Percentiles rank a stretch among this genome's conserved stretches.
These are phyloP conservation scores for Talinum fruticosum DNA, from an alignment of 148 eudicot genomes.

Conservation along the genomic window DNA sequence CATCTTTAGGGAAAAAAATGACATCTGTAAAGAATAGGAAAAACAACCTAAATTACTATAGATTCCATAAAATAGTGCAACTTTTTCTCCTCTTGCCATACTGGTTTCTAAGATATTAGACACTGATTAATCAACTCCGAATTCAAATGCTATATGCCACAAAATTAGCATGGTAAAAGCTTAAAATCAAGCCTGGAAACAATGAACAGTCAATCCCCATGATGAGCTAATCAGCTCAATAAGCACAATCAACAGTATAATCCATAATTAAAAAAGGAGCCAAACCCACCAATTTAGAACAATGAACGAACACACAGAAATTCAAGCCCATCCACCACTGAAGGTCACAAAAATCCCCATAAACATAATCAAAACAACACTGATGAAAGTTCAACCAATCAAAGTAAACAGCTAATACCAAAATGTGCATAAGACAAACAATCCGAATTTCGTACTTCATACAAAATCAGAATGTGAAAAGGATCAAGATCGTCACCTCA, in stretches of 20 bases:
- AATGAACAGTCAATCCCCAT: constrained; percentile 10
- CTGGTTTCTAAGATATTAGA: too few species aligned
- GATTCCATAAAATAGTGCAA: not conserved
- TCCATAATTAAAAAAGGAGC: too few species aligned
- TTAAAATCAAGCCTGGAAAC: constrained; percentile 7
- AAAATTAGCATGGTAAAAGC: not conserved
- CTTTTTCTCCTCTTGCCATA: not conserved
- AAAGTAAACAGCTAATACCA: not conserved
- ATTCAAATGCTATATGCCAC: not conserved
- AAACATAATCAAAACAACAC: not conserved
- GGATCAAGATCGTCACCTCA: constrained; percentile 10
- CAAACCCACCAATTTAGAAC: not conserved
- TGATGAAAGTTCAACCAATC: not conserved
- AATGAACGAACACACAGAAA: not conserved
- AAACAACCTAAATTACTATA: not conserved
- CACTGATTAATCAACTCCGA: not conserved
- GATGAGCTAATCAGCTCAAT: not conserved
- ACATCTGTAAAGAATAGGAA: not conserved
- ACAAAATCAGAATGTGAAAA: not conserved
- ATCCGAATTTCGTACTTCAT: not conserved
- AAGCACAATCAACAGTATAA: not conserved
- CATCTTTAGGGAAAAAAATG: not conserved
- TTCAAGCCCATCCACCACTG: not conserved
- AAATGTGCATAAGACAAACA: not conserved
- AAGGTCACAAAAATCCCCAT: not conserved